Evolutionary conservation across 352 stramenopile genomes (phyloP), one percentile per base, ranked within the genome.

Genomic region (Globisporangium mamillatum): DNA sequence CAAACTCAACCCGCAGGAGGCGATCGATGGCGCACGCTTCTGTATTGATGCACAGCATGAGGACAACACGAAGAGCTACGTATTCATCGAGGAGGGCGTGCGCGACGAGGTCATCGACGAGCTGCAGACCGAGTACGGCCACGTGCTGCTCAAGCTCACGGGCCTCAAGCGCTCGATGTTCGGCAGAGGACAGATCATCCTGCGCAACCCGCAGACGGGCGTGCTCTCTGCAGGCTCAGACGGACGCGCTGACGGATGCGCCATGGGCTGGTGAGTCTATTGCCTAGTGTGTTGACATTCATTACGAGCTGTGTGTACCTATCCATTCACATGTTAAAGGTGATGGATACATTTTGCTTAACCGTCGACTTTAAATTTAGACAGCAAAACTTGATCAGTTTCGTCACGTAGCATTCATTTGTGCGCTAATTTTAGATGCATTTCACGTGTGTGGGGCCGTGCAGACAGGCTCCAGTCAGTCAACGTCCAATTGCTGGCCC

Each of bases 151-250:
- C 7, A 68, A 74, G 69, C 67, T 74, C 66, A 57, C 64, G 67
- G 80, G 77, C 2, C 48, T 76, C 8, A 64, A 77, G 34, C 79
- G 89, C 20, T 59, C 64, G 24, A 64, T 84, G 24, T 95, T 97
- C 68, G 91, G 91, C 27, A 78, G 88, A 14, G 90, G 81, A 1
- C 89, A 98, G 76, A 90, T 97, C 65, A 97, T 98, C 63, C 68
- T 88, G 24, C 77, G 79, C 60, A 81, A 97, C 68, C 82, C 81
- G 16, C 70, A 73, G 36, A 96, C 75, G 5, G 94, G 95, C 62
- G 91, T 99, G 52, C 80, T 98, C 41, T 98, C 91, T 78, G 95
- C 90, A n/a, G 96, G 97, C 24, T 98, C 92, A 4, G 97, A 99
- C 78, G 92, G 93, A 29, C 84, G 97, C 44, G 91, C 88, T 3